Base-by-base conservation (phyloP, 441 rosid species). In the Populus hybrid region DNA sequence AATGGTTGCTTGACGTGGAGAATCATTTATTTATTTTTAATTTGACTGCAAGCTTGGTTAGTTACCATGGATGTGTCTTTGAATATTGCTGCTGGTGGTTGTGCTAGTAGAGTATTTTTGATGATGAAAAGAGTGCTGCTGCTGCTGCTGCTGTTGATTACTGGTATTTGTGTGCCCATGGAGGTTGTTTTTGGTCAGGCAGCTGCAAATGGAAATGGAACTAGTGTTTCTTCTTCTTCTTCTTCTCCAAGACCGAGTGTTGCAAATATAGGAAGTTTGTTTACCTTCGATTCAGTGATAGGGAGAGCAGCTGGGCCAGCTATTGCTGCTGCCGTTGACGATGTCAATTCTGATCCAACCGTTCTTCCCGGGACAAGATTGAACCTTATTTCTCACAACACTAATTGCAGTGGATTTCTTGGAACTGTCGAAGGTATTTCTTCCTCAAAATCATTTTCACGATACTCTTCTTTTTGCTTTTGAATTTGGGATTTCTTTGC, bases 371-470 rank as follows among this genome's bases (percentile, higher is more conserved):
- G 86, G 12, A 88, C 86, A 3, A 84, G 85, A 69, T 75, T 95
- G 81, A 90, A 83, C 30, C 69, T 87, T 10, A 57, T 85, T 67
- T 65, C 86, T 68, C 88, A 78, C 8, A 90, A 93, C 81, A 85
- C 97, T 1, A 91, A 93, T 71, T 95, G 99, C 92, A 95, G 93
- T 75, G 95, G 93, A 65, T 95, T 95, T 83, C 40, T 84, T 32
- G 98, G 97, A 76, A 90, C 93, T 53, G 86, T 95, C 69, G 97
- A 86, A 88, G 97, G 99, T 93, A 92, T n/a, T 81, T 78, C 34
- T 71, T 35, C 63, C 68, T 78, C 36, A 35, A 26, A 65, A 7
- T 20, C 16, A 20, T 74, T 69, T 23, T 11, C 6, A 28, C 9
- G 36, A 65, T 1, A 61, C 23, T 34, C 69, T 57, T 70, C 72